These are phyloP conservation scores for Pseudocercospora fuligena DNA, from an alignment of 2,329 filamentous ascomycete genomes.

Conservation along the genomic window DNA sequence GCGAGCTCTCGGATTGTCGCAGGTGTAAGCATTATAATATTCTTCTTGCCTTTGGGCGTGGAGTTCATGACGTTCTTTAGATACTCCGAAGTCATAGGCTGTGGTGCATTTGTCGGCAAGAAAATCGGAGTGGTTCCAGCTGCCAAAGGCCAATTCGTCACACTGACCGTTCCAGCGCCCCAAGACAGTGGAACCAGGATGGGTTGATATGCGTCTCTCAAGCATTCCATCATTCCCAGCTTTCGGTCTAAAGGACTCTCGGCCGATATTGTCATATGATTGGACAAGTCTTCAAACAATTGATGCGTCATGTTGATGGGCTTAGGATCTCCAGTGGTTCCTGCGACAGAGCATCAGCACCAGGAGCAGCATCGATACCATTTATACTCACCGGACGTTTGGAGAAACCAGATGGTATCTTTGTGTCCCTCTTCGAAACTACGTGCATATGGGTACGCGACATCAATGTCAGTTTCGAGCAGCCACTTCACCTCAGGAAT, in stretches of 20 bases:
- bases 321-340: conserved; percentile 27
- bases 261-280: not conserved
- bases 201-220: not conserved
- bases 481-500: conserved; percentile 19
- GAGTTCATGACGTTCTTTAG: conserved; percentile 22
- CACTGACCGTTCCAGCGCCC: conserved; percentile 11
- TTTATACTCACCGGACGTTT: conserved; percentile 12
- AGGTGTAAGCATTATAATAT: conserved; percentile 18
- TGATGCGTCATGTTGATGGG: conserved; percentile 9
- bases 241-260: not conserved
- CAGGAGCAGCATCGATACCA: not conserved
- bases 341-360: conserved; percentile 4
- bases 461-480: not conserved
- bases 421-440: not conserved
- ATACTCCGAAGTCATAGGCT: conserved; percentile 31
- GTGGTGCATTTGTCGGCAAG: conserved; percentile 15
- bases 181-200: conserved; percentile 19
- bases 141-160: conserved; percentile 7
- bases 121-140: conserved; percentile 13
- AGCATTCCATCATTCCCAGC: conserved; percentile 4
- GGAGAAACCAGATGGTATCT: conserved; percentile 8
- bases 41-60: conserved; percentile 9
- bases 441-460: not conserved
- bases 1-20: conserved; percentile 16
- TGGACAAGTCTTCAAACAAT: not conserved